Evolutionary conservation across 164 flowering plant genomes (phyloP), one percentile per base, ranked within the genome.

Genomic region (Magnolia kwangsiensis): DNA sequence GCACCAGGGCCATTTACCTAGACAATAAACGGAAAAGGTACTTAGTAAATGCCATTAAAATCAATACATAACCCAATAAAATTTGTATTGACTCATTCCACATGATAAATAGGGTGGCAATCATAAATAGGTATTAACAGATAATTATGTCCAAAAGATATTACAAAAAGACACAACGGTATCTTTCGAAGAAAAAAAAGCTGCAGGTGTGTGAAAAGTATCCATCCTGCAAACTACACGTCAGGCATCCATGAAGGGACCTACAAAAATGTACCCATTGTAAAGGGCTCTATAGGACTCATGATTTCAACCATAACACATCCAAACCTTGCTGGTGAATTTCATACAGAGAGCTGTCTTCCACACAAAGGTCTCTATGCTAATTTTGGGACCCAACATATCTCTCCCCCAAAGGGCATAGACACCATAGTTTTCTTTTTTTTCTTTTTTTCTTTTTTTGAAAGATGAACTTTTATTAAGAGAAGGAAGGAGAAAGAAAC

Each of bases 1-100:
- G 98, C 98, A 77, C 99, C 99, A 80, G 99, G 99, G 65, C 99
- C 98, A 88, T 96, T 97, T 29, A 96, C 99, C 99, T 96, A 75
- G 19, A 51, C 45, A 77, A 50, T 58, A 21, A 71, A 63, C 29
- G 64, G 50, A 37, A 74, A 31, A 68, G 66, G 11, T 13, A 51
- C 21, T 24, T 20, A 55, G 37, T 1, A 24, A 45, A 70, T 11
- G 61, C 61, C 18, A 55, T 4, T 4, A 64, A 64, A 21, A 64
- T 21, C 67, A 64, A 19, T 19, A 21, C 21, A 64, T n/a, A n/a
- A n/a, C 67, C 67, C 13, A 55, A 55, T 55, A 16, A 8, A 55
- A 9, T 55, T 55, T 11, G 61, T 55, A 55, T 55, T 55, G 18
- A 55, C 13, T 37, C 45, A 37, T 37, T 37, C 45, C 45, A 37